Base-by-base conservation (phyloP, 805 yeast genomes). In the Dipodascopsis uninucleata region DNA sequence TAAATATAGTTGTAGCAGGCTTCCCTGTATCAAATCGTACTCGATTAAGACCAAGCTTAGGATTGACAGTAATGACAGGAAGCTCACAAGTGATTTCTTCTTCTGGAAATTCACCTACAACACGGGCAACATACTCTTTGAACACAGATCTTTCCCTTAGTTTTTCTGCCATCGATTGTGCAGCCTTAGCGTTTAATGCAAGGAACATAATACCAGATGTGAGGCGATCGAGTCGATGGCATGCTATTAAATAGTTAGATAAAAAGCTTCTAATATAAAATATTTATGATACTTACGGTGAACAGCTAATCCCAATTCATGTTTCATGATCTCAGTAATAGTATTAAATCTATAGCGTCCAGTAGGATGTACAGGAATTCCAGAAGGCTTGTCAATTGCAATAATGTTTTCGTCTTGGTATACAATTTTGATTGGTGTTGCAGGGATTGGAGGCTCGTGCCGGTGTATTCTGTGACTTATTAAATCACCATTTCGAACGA, bases 131-230 rank as follows among this genome's bases (percentile, higher is more conserved):
- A 61, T 93, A 93, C 58, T 83, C 85, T 55, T 93, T 93, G 24
- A 65, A 64, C 4, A 90, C 93, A 21, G 77, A 77, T 32, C 96
- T 70, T 36, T 83, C 85, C 43, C 82, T 72, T 20, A 72, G 61
- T 39, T 82, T 94, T 50, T 75, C 76, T 24, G 81, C 85, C 71
- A 88, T 75, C 26, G 69, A 71, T 50, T 85, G 90, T 1, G 96
- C 90, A 0, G 87, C 86, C 52, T 73, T 74, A 1, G 93, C 77
- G 3, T 77, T 84, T 57, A 85, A 86, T 3, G 96, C 96, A 51
- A 90, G 64, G 59, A 94, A 83, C 94, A 94, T 84, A 36, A 88
- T 67, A 0, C 99, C 99, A 57, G 95, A 85, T 0, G 99, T 93
- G 24, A 89, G 69, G 45, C 95, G 68, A 62, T 93, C 99, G 16